Base-by-base conservation (phyloP, 768 basidiomycete species). In the Serendipita sp. region DNA sequence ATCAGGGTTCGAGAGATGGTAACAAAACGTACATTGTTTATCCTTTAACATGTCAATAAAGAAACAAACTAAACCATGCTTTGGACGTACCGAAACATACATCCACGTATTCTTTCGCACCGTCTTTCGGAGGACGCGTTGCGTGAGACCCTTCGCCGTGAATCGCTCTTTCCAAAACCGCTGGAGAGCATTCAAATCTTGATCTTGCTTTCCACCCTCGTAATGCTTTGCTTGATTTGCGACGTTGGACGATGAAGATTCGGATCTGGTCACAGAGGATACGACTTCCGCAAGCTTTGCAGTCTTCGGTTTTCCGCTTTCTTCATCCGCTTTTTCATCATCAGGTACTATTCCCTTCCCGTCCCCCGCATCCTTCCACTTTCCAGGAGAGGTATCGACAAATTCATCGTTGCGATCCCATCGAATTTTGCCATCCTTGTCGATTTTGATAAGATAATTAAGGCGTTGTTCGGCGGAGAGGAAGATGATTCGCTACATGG, bases 31-130 rank as follows among this genome's bases (percentile, higher is more conserved):
- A 81, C 82, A 81, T 62, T 80, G 74, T 63, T 77, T 79, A 64
- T 82, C 80, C 81, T 81, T 64, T 4, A 48, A 38, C 16, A 31
- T 41, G 56, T 44, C 50, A 56, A 30, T 28, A 31, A n/a, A n/a
- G n/a, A 3, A 9, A 42, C 38, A n/a, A 26, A 26, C n/a, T 14
- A n/a, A 64, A 9, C 31, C 3, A 16, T 42, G 3, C 42, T 38
- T 60, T 53, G 5, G 38, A 70, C 78, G 66, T 67, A 82, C 83
- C 60, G 81, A 75, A 7, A 82, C 81, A 69, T 84, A 86, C 34
- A 87, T 84, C 84, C 84, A 86, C 2, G 82, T 83, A 69, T 85
- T 81, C 38, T 75, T 72, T 64, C 74, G 72, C 9, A 85, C 73
- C 0, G 82, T 84, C 71, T 82, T 84, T 56, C 81, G 71, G 60